Evolutionary conservation across 2,329 filamentous ascomycete species (phyloP), one percentile per base, ranked within the genome.

Genomic region (Ophiognomonia clavigignenti-juglandacearum): DNA sequence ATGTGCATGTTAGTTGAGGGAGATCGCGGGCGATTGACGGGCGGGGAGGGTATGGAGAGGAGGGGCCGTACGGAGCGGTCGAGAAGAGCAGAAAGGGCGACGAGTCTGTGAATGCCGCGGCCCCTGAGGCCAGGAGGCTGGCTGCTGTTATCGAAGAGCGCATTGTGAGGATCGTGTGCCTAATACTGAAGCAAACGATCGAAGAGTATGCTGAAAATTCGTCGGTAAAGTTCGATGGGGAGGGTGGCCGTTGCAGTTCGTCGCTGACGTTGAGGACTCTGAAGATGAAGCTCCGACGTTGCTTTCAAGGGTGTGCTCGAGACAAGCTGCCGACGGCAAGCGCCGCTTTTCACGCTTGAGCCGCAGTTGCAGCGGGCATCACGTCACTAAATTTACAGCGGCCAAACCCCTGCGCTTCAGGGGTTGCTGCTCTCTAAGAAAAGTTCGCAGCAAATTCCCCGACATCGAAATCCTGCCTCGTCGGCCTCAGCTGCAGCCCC

Each of bases 71-170:
- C 91, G 83, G 73, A 53, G 85, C 78, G 38, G 85, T 92, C 26
- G 92, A 96, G 65, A 95, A 85, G 56, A 96, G 71, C 63, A 96
- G 78, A 67, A 96, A 93, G 16, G 93, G 92, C 45, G 88, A 91
- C 2, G 91, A 89, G 67, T 96, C 85, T 53, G 80, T 82, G 65
- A 96, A 93, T 22, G 88, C 91, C 52, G 81, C 71, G 37, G 76
- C 82, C 20, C 75, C 73, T 51, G 78, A 74, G 56, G 78, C 73
- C 58, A 75, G 75, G 60, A 80, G 66, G 42, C 78, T 61, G 56
- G 73, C 65, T 51, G 72, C 66, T 60, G 75, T 60, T 61, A 69
- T 63, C 46, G 74, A 75, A 59, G 75, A 61, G 72, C 74, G 78
- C 80, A 83, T 84, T 53, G 57, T 68, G 55, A 47, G 23, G 41